Evolutionary conservation across 345 rosid genomes (phyloP).

Genomic region (Citrus cavaleriei): DNA sequence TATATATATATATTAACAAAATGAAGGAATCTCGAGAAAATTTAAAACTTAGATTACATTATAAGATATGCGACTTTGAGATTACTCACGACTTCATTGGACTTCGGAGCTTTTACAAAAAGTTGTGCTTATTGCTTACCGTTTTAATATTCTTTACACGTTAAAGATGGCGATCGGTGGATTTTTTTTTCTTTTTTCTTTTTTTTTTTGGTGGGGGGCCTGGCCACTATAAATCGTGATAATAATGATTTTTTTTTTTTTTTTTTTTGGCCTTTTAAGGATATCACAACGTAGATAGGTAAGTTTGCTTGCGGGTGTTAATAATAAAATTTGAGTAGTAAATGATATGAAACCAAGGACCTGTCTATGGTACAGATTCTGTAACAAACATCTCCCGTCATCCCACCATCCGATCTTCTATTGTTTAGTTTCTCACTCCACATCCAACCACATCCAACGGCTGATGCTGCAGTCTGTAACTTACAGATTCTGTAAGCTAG

Average conservation of each 20-base stretch:
- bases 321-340: neutral
- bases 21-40: constrained; percentile 5
- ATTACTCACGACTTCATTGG: constrained; percentile 18
- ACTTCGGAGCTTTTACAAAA: constrained; percentile 20
- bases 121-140: constrained; percentile 5
- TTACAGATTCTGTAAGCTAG: too few relatives aligned
- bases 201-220: too few relatives aligned
- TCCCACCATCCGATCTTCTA: too few relatives aligned
- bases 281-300: neutral
- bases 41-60: constrained; percentile 10
- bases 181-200: too few relatives aligned
- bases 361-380: too few relatives aligned
- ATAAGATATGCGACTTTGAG: constrained; percentile 12
- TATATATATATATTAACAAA: neutral
- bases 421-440: too few relatives aligned
- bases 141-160: neutral
- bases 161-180: too few relatives aligned
- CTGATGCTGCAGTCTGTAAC: too few relatives aligned
- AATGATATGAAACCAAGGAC: too few relatives aligned
- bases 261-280: neutral
- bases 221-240: neutral
- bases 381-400: too few relatives aligned
- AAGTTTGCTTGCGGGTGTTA: neutral
- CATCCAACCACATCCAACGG: too few relatives aligned
- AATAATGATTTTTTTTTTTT: too few relatives aligned